Conservation (phyloP, 2,329 filamentous ascomycete species). For the Pyrenochaeta sp. region DNA sequence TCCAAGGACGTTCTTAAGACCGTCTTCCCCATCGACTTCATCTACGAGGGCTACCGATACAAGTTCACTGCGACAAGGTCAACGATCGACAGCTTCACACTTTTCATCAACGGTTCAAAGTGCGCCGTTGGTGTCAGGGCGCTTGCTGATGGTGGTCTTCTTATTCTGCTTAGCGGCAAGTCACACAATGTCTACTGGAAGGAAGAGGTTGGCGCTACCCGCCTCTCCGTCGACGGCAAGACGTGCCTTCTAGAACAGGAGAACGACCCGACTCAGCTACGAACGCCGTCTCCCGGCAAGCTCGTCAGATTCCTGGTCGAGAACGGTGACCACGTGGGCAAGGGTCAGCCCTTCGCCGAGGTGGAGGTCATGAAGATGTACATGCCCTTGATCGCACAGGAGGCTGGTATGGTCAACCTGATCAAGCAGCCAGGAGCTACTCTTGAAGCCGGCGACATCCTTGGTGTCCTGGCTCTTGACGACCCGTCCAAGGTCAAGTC, state of each 20-base stretch:
- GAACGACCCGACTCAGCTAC: slow-evolving; percentile 96
- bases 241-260: slow-evolving; percentile 98
- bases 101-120: slow-evolving; percentile 99
- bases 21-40: slow-evolving; percentile 97
- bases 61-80: slow-evolving; percentile 98
- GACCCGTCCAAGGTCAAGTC: slow-evolving; percentile 97
- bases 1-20: slow-evolving; percentile 97
- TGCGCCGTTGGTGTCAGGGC: slow-evolving; percentile 92
- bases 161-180: slow-evolving; percentile 88
- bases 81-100: slow-evolving; percentile 90
- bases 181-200: slow-evolving; percentile 99
- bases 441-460: slow-evolving; percentile 95
- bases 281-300: slow-evolving; percentile 94
- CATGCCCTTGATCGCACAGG: slow-evolving; percentile 95
- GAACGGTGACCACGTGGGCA: slow-evolving; percentile 90
- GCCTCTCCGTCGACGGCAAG: slow-evolving; percentile 96
- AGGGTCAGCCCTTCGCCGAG: slow-evolving; percentile 92
- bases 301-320: slow-evolving; percentile 98
- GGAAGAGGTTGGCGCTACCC: slow-evolving; percentile 95
- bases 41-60: slow-evolving; percentile 95
- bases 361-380: slow-evolving; percentile 99
- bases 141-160: slow-evolving; percentile 90
- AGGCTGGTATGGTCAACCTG: slow-evolving; percentile 95
- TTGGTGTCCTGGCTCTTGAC: slow-evolving; percentile 95
- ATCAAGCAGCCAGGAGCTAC: slow-evolving; percentile 99